Base-by-base conservation (phyloP, 108 stramenopile genomes). In the Cyclostephanos invisitatus region DNA sequence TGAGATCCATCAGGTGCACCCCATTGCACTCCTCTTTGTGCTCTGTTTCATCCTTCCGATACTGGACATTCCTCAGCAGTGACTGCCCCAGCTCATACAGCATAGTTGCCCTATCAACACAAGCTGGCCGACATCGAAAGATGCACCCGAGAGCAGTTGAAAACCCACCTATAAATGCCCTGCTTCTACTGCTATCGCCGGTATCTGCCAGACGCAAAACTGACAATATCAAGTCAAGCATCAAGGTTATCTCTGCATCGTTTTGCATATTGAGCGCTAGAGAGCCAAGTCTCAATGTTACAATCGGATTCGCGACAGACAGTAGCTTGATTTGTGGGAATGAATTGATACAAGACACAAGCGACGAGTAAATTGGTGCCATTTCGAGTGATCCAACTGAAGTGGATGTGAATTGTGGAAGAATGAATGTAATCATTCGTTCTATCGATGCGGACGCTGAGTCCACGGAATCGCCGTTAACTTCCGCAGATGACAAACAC, bases 381-480 rank as follows among this genome's bases (percentile, higher is more conserved):
- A 78, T 35, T 32, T 78, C 77, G 59, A 62, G 67, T 35, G 49
- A 0, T 15, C 55, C 25, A 7, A 35, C 7, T 29, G 35, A 57
- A 2, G 57, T 38, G 24, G 76, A 50, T 62, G 77, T 35, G 51
- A 78, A 58, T 47, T 67, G 70, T 15, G 70, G 77, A 21, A 78
- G 64, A 0, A 67, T 36, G 11, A 32, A 9, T 0, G 40, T 44
- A 8, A 72, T 42, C 6, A 78, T 72, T 28, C 22, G 40, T 46
- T 67, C 70, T 15, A 67, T 51, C 22, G 70, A 60, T 55, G 10
- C 27, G 44, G 40, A 35, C 36, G 72, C 7, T 44, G 63, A 42
- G 42, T 71, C 36, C 24, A 51, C 55, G 51, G 38, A 21, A 49
- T 25, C 38, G 22, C 27, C 44, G 32, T 42, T 35, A 5, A 21